Percentiles rank a stretch among this genome's conserved stretches.
These are phyloP conservation scores for Boletus rufocinnamomeus DNA, from an alignment of 768 basidiomycete genomes.

Conservation along the genomic window DNA sequence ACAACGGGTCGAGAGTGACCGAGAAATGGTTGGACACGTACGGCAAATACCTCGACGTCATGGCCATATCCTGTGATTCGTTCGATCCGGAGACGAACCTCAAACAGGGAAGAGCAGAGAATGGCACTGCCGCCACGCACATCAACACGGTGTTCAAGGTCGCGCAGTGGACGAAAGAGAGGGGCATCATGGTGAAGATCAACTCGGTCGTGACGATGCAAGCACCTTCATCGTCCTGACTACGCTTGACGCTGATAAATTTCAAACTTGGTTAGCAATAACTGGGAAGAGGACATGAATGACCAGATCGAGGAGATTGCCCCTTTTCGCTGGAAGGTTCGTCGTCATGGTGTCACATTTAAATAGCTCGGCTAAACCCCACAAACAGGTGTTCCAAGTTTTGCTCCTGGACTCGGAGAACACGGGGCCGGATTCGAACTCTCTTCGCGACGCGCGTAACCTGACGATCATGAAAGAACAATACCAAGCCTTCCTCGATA, in stretches of 20 bases:
- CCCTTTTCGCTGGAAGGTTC: constrained; percentile 40
- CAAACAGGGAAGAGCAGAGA: constrained; percentile 32
- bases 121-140: constrained; percentile 28
- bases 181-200: constrained; percentile 37
- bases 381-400: constrained; percentile 33
- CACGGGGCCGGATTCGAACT: constrained; percentile 24
- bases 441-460: constrained; percentile 31
- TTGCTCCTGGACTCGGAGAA: constrained; percentile 34
- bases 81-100: constrained; percentile 37
- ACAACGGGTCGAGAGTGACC: constrained; percentile 38
- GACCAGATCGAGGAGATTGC: constrained; percentile 30
- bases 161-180: constrained; percentile 32
- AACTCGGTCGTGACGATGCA: constrained; percentile 35
- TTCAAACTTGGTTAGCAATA: constrained; percentile 24
- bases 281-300: constrained; percentile 40
- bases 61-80: constrained; percentile 40
- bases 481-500: constrained; percentile 36
- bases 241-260: not conserved
- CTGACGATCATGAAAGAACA: constrained; percentile 35
- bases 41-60: constrained; percentile 38
- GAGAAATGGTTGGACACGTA: constrained; percentile 39
- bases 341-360: not conserved
- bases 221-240: not conserved
- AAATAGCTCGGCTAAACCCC: not conserved
- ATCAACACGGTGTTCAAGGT: constrained; percentile 33